These are phyloP conservation scores for Lipomyces kockii DNA, from an alignment of 805 yeast genomes.

Conservation along the genomic window DNA sequence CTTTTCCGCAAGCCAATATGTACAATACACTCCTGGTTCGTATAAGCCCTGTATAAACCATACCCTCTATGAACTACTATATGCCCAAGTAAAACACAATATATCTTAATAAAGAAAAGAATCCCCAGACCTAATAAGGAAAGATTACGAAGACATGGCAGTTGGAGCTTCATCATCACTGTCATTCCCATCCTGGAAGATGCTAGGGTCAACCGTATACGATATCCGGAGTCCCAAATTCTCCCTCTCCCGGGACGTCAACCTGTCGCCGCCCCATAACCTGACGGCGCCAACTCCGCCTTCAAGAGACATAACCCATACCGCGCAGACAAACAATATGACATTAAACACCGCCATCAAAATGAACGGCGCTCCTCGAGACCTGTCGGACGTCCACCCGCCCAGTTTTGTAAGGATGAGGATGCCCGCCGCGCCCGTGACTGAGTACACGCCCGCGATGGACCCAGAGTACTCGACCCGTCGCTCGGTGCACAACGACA, in stretches of 20 bases:
- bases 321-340: conserved; percentile 25
- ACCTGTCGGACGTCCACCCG: conserved; percentile 61
- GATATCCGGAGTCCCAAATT: conserved; percentile 21
- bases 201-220: conserved; percentile 16
- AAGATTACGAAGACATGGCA: not conserved
- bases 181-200: conserved; percentile 12
- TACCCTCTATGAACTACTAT: not conserved
- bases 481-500: conserved; percentile 61
- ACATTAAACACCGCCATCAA: conserved; percentile 54
- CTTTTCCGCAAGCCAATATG: not conserved
- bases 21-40: not conserved
- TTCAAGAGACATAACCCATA: conserved; percentile 24
- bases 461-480: conserved; percentile 60
- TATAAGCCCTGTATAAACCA: not conserved
- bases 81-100: not conserved
- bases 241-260: conserved; percentile 21
- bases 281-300: conserved; percentile 13
- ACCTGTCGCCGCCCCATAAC: conserved; percentile 19
- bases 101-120: not conserved
- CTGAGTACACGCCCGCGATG: conserved; percentile 69
- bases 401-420: conserved; percentile 63
- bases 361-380: conserved; percentile 64
- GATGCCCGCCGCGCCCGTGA: conserved; percentile 71
- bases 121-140: not conserved
- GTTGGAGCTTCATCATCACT: conserved; percentile 18